Evolutionary conservation across 768 basidiomycete species (phyloP).

Genomic region (Calocera viscosa): DNA sequence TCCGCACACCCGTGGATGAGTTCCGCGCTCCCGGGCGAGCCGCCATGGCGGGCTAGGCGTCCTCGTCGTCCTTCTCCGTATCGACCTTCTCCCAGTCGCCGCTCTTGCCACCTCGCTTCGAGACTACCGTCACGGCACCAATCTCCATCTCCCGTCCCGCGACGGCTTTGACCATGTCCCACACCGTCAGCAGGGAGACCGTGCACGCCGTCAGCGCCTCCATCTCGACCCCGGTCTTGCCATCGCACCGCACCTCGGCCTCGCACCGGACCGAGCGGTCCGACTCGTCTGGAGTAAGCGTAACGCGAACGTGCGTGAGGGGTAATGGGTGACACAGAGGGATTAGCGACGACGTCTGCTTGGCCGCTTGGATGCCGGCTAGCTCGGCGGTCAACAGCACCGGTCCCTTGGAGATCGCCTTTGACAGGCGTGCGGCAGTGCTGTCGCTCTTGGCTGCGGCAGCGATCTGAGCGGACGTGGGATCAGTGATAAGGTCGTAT

Average conservation of each 20-base stretch:
- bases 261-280: conserved; percentile 41
- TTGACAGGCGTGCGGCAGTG: conserved; percentile 25
- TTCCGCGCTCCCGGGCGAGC: too few species aligned
- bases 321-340: conserved; percentile 79
- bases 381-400: conserved; percentile 64
- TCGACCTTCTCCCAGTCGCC: conserved; percentile 37
- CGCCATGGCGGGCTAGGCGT: not conserved
- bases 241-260: conserved; percentile 61
- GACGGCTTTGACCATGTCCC: conserved; percentile 89
- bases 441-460: conserved; percentile 14
- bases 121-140: conserved; percentile 21
- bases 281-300: conserved; percentile 37
- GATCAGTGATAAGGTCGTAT: conserved; percentile 47
- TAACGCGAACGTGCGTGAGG: conserved; percentile 57
- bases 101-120: conserved; percentile 61
- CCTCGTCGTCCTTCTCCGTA: not conserved
- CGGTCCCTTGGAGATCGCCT: conserved; percentile 54
- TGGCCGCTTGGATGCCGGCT: conserved; percentile 78
- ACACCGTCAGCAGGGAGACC: conserved; percentile 65
- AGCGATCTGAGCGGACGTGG: conserved; percentile 24
- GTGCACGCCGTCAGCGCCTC: conserved; percentile 81
- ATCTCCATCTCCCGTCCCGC: conserved; percentile 83
- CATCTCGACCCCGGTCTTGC: conserved; percentile 85
- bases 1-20: too few species aligned
- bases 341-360: conserved; percentile 70